Conservation (phyloP, 257 asterid species). For the Nicotiana paniculata region DNA sequence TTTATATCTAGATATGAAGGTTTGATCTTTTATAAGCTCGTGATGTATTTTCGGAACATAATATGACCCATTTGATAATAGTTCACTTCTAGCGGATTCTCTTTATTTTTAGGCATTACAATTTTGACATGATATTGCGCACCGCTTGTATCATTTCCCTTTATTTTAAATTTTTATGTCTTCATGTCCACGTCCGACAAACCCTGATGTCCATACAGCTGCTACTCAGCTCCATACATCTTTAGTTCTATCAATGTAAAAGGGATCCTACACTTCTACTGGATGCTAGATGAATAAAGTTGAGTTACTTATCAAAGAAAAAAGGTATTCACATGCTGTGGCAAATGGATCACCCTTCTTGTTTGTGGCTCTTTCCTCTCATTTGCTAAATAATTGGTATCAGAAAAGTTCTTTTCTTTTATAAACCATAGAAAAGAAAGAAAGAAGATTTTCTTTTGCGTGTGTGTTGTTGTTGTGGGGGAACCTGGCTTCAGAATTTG, state of each 20-base stretch:
- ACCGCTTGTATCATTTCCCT: background rate
- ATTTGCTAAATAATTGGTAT: background rate
- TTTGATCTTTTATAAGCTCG: background rate
- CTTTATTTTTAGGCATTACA: background rate
- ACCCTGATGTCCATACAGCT: background rate
- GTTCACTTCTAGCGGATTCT: background rate
- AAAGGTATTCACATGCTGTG: background rate
- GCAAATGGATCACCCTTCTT: background rate
- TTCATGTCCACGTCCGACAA: background rate
- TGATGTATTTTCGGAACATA: background rate
- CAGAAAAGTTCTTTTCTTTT: background rate
- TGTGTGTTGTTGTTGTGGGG: background rate
- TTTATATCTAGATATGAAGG: background rate
- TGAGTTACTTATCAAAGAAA: no score
- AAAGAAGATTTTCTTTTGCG: background rate
- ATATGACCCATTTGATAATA: background rate
- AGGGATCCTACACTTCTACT: no score
- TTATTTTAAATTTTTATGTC: background rate
- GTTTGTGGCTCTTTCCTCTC: background rate
- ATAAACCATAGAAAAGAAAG: background rate
- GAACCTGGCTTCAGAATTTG: slow-evolving; percentile 32
- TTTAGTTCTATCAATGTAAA: no score
- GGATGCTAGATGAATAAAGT: no score
- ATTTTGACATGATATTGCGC: background rate
- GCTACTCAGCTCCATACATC: background rate